phyloP scores from a whole-genome alignment of 176 grass and related monocot genomes.

The Musa acuminata region DNA sequence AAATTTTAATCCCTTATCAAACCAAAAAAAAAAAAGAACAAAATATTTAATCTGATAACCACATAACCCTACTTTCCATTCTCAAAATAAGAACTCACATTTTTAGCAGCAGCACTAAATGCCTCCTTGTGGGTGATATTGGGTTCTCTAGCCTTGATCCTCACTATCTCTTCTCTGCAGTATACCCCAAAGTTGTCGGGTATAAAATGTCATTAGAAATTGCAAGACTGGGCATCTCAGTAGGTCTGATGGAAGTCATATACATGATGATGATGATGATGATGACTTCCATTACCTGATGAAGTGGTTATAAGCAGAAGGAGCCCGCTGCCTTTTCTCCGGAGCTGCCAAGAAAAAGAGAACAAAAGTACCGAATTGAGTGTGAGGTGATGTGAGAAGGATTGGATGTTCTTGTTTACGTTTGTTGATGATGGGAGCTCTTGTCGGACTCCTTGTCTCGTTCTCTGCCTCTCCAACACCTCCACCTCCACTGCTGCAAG shows the following conservation, averaged over 20 bases:
- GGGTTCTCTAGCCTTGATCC: slow-evolving; percentile 45
- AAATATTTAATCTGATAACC: not conserved
- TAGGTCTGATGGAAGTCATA: not conserved
- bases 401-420: not conserved
- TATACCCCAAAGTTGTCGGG: not conserved
- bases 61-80: not conserved
- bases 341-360: slow-evolving; percentile 31
- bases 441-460: not conserved
- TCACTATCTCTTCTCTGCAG: slow-evolving; percentile 64
- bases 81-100: slow-evolving; percentile 24
- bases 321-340: slow-evolving; percentile 46
- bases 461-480: not conserved
- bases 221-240: not conserved
- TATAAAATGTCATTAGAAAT: not conserved
- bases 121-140: slow-evolving; percentile 51
- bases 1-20: not conserved
- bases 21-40: not conserved
- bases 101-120: slow-evolving; percentile 63
- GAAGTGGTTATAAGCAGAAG: slow-evolving; percentile 66
- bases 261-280: no score
- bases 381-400: no score
- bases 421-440: not conserved
- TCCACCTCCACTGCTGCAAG: not conserved
- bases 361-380: not conserved
- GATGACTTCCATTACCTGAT: slow-evolving; percentile 58